Percentiles rank a stretch among this genome's conserved stretches.
These are phyloP conservation scores for Pseudopyrenochaeta lycopersici DNA, from an alignment of 2,329 filamentous ascomycete genomes.

Conservation along the genomic window DNA sequence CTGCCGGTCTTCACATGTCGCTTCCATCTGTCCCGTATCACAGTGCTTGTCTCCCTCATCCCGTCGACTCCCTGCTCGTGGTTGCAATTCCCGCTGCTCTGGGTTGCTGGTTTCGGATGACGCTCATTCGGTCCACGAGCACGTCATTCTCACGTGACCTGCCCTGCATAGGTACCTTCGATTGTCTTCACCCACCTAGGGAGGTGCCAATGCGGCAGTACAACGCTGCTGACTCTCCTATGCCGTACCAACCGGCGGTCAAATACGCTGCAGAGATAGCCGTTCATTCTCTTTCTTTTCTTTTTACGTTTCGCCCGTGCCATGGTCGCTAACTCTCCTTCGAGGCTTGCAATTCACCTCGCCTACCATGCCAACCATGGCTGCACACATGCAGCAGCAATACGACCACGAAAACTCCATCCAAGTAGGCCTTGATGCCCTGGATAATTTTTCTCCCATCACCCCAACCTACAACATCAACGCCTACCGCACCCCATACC, in stretches of 20 bases:
- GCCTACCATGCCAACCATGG: constrained; percentile 39
- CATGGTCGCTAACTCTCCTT: constrained; percentile 33
- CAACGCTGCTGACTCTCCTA: constrained; percentile 7
- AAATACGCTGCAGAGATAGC: constrained; percentile 5
- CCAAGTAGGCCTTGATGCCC: constrained; percentile 36
- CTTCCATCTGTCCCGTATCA: constrained; percentile 2
- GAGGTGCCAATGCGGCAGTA: constrained; percentile 27
- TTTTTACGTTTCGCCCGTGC: constrained; percentile 8
- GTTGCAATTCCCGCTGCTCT: constrained; percentile 15
- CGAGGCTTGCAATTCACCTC: constrained; percentile 41
- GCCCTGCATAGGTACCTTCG: constrained; percentile 13
- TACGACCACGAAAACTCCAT: constrained; percentile 35
- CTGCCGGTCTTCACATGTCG: constrained; percentile 7
- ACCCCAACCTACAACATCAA: constrained; percentile 34
- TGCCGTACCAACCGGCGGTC: constrained; percentile 1
- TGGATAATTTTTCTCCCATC: constrained; percentile 38
- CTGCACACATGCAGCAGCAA: constrained; percentile 31
- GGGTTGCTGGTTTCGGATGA: constrained; percentile 28
- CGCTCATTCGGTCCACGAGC: constrained; percentile 30
- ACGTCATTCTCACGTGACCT: constrained; percentile 32
- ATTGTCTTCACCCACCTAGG: constrained; percentile 21
- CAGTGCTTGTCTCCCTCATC: constrained; percentile 7
- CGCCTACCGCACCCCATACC: constrained; percentile 41
- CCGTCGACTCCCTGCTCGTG: constrained; percentile 15
- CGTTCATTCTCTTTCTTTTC: constrained; percentile 1